Evolutionary conservation across 2,329 filamentous ascomycete genomes (phyloP), one percentile per base, ranked within the genome.

Genomic region (Drechslera avenae): DNA sequence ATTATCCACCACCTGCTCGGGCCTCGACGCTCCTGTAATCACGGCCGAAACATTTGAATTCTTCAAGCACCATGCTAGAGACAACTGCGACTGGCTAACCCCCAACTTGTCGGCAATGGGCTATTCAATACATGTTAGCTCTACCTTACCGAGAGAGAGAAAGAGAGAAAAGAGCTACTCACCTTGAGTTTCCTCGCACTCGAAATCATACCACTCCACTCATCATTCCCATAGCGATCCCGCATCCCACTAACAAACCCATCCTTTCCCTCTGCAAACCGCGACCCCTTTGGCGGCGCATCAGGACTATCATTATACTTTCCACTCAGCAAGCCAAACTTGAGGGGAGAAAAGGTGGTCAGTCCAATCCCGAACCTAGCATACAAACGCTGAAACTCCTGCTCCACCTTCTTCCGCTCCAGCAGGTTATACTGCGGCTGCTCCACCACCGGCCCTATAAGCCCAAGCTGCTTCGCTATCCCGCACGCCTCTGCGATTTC

Each of bases 51-150:
- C 68, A 53, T 72, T 57, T 7, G 60, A 62, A 32, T 73, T 74
- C 58, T 71, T 73, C 41, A 71, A 40, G 45, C 67, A 67, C 70
- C 70, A 74, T 10, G 71, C 71, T 32, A 73, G 51, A 37, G 72
- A 62, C 42, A 74, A 44, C 33, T 61, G 58, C 4, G 65, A 77
- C 51, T 82, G 78, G 26, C 80, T 84, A 54, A 86, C 76, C 10
- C 82, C 85, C 30, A 91, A 75, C 63, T 79, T 82, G 28, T 89
- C 81, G 3, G 88, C 87, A 57, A 91, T 81, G 40, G 63, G 64
- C 60, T 64, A 23, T 14, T 17, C 5, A 8, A 23, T 6, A n/a
- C 5, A 46, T 4, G 39, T 64, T 32, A 63, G 53, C 43, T 28
- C 26, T 28, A 4, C 12, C 7, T 4, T 12, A 13, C 26, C 10